Percentiles rank a stretch among this genome's conserved stretches.
Conservation (phyloP, 192 early-diverging fungal genomes). For the Backusella morwellensis region DNA sequence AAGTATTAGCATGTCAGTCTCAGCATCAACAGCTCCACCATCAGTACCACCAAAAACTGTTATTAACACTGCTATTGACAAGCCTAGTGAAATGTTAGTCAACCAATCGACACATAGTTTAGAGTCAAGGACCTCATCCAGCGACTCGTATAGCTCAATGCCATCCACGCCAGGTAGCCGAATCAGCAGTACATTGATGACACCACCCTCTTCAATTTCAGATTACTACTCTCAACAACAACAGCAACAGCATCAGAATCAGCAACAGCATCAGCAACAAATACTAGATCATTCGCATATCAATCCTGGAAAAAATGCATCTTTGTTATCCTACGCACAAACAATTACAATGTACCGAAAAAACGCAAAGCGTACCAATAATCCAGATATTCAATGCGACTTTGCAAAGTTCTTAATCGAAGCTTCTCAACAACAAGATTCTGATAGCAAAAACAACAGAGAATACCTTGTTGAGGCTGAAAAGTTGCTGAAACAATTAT, state of each 20-base stretch:
- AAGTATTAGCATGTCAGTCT: not conserved
- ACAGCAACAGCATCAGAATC: not conserved
- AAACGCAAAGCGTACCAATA: constrained; percentile 63
- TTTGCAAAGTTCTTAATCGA: constrained; percentile 66
- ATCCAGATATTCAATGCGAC: constrained; percentile 57
- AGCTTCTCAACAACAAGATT: constrained; percentile 34
- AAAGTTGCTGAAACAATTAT: constrained; percentile 56
- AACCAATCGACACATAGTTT: not conserved
- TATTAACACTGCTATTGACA: not conserved
- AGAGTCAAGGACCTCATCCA: not conserved
- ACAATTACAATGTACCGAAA: constrained; percentile 58
- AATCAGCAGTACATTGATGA: not conserved
- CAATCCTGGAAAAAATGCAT: constrained; percentile 56
- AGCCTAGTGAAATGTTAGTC: not conserved
- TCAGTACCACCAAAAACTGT: not conserved
- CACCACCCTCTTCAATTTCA: not conserved
- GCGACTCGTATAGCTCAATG: not conserved
- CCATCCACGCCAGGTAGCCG: not conserved
- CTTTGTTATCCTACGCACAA: constrained; percentile 50
- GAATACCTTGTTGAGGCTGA: constrained; percentile 63
- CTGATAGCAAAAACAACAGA: constrained; percentile 15
- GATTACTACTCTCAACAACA: not conserved
- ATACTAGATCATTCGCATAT: constrained; percentile 53
- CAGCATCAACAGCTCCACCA: not conserved
- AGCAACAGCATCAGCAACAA: constrained; percentile 13